phyloP scores from a whole-genome alignment of 495 filamentous ascomycete genomes.

The Neurospora sp. region DNA sequence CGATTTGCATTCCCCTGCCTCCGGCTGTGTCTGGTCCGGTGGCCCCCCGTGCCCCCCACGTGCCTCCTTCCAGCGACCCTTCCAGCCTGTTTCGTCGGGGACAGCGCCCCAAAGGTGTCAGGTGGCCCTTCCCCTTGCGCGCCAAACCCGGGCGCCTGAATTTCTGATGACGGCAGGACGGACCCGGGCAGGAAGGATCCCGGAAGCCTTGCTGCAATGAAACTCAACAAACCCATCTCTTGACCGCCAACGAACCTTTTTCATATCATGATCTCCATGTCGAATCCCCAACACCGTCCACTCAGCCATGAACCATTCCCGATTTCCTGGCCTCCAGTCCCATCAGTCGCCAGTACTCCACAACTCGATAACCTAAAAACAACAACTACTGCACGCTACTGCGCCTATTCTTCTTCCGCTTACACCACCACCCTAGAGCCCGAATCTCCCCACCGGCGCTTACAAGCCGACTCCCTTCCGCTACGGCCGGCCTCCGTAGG shows the following conservation, averaged over 20 bases:
- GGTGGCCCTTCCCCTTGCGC: neutral
- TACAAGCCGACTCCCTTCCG: neutral
- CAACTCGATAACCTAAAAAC: neutral
- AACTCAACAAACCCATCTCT: neutral
- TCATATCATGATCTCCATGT: neutral
- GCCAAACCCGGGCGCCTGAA: neutral
- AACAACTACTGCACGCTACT: neutral
- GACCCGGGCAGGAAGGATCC: neutral
- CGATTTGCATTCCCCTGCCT: neutral
- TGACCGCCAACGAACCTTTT: neutral
- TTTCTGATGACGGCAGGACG: neutral
- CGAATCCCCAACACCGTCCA: neutral
- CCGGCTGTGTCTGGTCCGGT: neutral
- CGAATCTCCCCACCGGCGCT: neutral
- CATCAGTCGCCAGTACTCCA: neutral
- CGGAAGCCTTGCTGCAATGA: neutral
- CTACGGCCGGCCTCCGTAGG: neutral
- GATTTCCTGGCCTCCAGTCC: neutral
- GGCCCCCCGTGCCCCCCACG: neutral
- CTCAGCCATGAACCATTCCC: neutral
- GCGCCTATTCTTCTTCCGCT: neutral
- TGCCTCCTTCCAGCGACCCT: neutral
- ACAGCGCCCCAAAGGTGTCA: neutral
- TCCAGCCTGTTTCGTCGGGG: neutral
- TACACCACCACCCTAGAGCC: neutral